Evolutionary conservation across 495 filamentous ascomycete species (phyloP).

Genomic region (Aspergillus haitiensis): DNA sequence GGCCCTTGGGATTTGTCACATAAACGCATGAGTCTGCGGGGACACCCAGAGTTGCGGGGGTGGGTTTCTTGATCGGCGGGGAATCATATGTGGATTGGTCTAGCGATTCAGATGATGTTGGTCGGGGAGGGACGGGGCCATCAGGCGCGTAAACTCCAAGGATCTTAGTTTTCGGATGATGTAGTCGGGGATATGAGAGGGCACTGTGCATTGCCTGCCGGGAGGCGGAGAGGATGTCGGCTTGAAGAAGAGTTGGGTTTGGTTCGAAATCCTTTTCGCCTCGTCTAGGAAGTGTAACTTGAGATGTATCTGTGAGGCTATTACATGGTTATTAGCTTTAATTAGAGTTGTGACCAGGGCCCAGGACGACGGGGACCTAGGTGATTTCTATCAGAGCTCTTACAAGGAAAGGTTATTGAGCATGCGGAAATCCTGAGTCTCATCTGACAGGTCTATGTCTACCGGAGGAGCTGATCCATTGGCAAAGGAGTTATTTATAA

Average conservation of each 20-base stretch:
- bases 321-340: constrained; percentile 12
- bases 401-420: constrained; percentile 61
- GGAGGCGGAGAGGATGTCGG: constrained; percentile 70
- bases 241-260: constrained; percentile 81
- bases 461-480: constrained; percentile 27
- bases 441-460: constrained; percentile 73
- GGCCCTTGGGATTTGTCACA: constrained; percentile 48
- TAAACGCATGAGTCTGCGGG: constrained; percentile 43
- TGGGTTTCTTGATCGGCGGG: constrained; percentile 24
- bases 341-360: not conserved
- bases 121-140: constrained; percentile 32
- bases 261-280: constrained; percentile 97
- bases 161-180: constrained; percentile 53
- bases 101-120: constrained; percentile 3
- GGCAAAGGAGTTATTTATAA: constrained; percentile 32
- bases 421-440: constrained; percentile 85
- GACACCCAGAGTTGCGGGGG: constrained; percentile 27
- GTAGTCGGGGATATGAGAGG: constrained; percentile 67
- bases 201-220: constrained; percentile 90
- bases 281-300: constrained; percentile 62
- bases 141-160: constrained; percentile 55
- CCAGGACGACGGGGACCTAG: not conserved
- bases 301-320: constrained; percentile 36
- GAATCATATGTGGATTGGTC: constrained; percentile 26
- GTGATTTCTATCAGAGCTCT: constrained; percentile 10